Conservation (phyloP, 116 monocot genomes). For the Trichopus zeylanicus region DNA sequence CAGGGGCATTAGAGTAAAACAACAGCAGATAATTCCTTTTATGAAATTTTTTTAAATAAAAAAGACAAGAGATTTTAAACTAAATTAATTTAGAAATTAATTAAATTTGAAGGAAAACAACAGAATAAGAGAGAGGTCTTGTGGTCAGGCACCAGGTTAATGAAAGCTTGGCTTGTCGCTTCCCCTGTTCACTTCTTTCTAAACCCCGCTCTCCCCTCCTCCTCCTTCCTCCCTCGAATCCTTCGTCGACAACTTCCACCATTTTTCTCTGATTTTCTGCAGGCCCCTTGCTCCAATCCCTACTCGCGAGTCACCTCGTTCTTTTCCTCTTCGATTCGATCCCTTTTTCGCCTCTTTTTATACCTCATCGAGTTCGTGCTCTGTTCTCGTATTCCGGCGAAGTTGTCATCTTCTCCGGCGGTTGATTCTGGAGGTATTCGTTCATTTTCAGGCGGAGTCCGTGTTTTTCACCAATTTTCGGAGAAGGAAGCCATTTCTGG, state of each 20-base stretch:
- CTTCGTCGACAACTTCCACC: neutral
- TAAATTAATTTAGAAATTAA: neutral
- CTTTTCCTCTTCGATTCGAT: no score
- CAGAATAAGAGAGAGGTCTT: neutral
- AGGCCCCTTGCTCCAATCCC: neutral
- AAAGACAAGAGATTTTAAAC: neutral
- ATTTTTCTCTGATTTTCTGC: neutral
- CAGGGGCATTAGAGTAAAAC: neutral
- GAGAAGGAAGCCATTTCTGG: no score
- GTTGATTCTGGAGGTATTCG: no score
- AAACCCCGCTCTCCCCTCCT: constrained; percentile 1
- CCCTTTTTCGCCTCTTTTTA: no score
- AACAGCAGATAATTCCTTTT: neutral
- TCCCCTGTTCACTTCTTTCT: constrained; percentile 13
- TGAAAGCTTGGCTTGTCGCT: constrained; percentile 28
- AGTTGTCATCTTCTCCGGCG: no score
- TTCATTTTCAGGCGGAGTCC: no score
- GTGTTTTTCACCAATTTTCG: no score
- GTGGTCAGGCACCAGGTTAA: neutral
- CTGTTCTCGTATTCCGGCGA: no score
- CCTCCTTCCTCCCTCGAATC: neutral
- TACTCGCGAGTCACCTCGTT: neutral
- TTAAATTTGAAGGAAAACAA: no score
- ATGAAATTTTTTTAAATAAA: neutral
- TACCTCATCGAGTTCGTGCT: no score